Base-by-base conservation (phyloP, 306 rosid genomes). In the Medicago lupulina region DNA sequence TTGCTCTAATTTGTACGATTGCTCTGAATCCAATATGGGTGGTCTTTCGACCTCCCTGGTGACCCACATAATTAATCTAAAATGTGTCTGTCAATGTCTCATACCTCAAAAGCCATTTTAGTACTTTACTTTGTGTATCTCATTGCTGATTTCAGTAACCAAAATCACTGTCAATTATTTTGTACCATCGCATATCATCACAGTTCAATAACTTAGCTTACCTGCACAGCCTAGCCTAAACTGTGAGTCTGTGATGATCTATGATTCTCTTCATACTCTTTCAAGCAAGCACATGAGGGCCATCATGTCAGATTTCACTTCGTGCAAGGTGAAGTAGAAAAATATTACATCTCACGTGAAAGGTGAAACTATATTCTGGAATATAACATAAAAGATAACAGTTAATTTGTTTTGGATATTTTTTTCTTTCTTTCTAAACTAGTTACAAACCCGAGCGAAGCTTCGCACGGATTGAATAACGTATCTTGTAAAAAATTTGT, bases 231-330 rank as follows among this genome's bases (percentile, higher is more conserved):
- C 73, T 53, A 53, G 7, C 80, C 74, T 40, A 76, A 50, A 12
- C 17, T 40, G 15, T 47, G 63, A 57, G 38, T 57, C n/a, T 23
- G n/a, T 57, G 34, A 57, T 57, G n/a, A 57, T 21, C 14, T 21
- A 55, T 57, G 36, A 21, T 46, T 46, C 66, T 66, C 46, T 40
- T 51, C 65, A 6, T 51, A 65, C 23, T 44, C 47, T 12, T 76
- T 53, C 19, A 28, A 76, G 9, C 12, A 14, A 46, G 10, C 74
- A 54, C 18, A 53, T 25, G 34, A 76, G 70, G 21, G 57, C 55
- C 51, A 34, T 76, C 67, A 40, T 40, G 18, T 53, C 80, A 76
- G 8, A 76, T 66, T 66, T 65, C 49, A 54, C 80, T n/a, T 54
- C 44, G 3, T 23, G 47, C 67, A 25, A 21, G 67, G 49, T 76